phyloP scores from a whole-genome alignment of 2,329 filamentous ascomycete genomes.

The Penicillium sp. region DNA sequence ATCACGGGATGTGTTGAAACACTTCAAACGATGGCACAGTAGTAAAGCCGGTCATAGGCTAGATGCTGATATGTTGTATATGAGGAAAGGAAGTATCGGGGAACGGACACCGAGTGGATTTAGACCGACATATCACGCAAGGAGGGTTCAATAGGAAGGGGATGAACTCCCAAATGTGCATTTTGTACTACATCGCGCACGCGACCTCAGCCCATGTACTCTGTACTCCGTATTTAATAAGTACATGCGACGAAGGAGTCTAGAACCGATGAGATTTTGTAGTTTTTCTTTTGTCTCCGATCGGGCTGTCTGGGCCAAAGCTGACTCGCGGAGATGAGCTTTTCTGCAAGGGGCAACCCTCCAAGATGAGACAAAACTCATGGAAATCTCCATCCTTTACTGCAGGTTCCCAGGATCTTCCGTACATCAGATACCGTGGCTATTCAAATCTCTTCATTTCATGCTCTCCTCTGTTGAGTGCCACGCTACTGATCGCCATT shows the following conservation, averaged over 20 bases:
- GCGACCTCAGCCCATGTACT: not conserved
- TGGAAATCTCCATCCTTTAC: conserved; percentile 3
- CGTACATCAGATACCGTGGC: not conserved
- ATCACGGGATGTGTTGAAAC: not conserved
- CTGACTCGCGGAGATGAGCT: conserved; percentile 3
- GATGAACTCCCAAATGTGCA: not conserved
- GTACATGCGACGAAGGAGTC: not conserved
- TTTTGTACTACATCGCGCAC: not conserved
- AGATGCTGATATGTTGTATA: not conserved
- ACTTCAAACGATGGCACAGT: not conserved
- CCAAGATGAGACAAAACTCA: conserved; percentile 14
- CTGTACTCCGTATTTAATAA: not conserved
- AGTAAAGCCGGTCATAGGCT: not conserved
- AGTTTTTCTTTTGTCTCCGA: not conserved
- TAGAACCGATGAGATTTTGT: not conserved
- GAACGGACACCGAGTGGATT: not conserved
- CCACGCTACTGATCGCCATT: conserved; percentile 16
- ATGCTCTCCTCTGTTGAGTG: not conserved
- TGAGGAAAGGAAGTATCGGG: not conserved
- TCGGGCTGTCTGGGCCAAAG: not conserved
- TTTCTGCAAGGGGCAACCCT: conserved; percentile 19
- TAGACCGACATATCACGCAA: too few species aligned
- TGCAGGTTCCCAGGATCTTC: conserved; percentile 14
- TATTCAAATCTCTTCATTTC: not conserved
- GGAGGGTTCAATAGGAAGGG: not conserved